Conservation (phyloP, 179 eudicot species). For the Beta lomatogona region DNA sequence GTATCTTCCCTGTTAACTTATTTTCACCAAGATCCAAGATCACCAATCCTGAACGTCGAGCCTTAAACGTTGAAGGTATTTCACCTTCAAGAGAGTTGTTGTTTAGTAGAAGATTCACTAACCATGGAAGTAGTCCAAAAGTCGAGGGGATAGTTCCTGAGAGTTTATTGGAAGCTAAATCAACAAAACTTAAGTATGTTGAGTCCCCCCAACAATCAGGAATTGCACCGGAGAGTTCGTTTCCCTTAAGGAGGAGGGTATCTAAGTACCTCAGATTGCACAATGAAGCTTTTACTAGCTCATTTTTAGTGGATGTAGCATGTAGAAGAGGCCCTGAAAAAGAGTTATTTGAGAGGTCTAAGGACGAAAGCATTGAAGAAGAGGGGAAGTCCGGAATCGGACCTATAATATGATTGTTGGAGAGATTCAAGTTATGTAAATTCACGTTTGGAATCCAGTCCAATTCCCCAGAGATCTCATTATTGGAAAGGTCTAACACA, state of each 20-base stretch:
- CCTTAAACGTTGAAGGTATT: conserved; percentile 14
- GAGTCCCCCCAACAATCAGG: conserved; percentile 32
- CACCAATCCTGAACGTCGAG: not conserved
- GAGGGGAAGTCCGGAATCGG: conserved; percentile 10
- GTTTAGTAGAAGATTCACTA: conserved; percentile 22
- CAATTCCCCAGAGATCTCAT: not conserved
- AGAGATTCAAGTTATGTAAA: not conserved
- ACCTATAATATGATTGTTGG: conserved; percentile 24
- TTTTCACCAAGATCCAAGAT: conserved; percentile 42
- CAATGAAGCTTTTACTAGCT: not conserved
- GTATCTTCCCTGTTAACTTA: conserved; percentile 29
- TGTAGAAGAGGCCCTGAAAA: conserved; percentile 31
- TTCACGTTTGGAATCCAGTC: not conserved
- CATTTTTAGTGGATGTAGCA: not conserved
- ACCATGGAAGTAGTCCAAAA: not conserved
- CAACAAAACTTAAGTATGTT: not conserved
- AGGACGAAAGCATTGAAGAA: not conserved
- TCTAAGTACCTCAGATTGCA: not conserved
- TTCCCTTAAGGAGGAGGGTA: conserved; percentile 25
- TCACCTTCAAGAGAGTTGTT: conserved; percentile 29
- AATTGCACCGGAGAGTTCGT: conserved; percentile 34
- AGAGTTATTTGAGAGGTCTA: conserved; percentile 25
- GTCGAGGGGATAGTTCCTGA: conserved; percentile 28
- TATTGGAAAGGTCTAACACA: conserved; percentile 23
- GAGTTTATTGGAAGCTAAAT: conserved; percentile 30